phyloP scores from a whole-genome alignment of 345 rosid genomes.

The Barbarea vulgaris region DNA sequence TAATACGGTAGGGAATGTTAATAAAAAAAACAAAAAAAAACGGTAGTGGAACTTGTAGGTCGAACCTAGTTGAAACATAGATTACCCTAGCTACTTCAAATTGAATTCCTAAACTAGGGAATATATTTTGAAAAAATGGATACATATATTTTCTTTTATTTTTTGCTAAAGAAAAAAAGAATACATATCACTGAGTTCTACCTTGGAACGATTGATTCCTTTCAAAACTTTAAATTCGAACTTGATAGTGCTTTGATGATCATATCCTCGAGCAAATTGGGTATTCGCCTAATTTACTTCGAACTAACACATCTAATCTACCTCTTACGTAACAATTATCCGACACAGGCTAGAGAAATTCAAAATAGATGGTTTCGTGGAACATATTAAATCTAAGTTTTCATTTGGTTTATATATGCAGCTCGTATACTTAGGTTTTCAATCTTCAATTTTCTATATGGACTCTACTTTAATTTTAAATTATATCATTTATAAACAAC shows the following conservation, averaged over 20 bases:
- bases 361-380: conserved; percentile 7
- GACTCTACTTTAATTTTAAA: not conserved
- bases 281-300: not conserved
- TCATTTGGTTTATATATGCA: not conserved
- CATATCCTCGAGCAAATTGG: conserved; percentile 2
- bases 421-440: conserved; percentile 12
- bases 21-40: too few species aligned
- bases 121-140: not conserved
- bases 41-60: not conserved
- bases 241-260: conserved; percentile 20
- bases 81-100: not conserved
- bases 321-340: not conserved
- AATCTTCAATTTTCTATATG: not conserved
- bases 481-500: not conserved
- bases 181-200: not conserved
- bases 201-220: not conserved
- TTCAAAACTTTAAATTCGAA: not conserved
- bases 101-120: not conserved
- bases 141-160: too few species aligned
- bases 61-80: not conserved
- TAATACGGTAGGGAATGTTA: too few species aligned
- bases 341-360: not conserved
- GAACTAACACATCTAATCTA: not conserved
- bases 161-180: too few species aligned
- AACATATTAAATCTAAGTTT: not conserved